Base-by-base conservation (phyloP, 1,284 basidiomycete species). In the Lentinula novae-zelandiae region DNA sequence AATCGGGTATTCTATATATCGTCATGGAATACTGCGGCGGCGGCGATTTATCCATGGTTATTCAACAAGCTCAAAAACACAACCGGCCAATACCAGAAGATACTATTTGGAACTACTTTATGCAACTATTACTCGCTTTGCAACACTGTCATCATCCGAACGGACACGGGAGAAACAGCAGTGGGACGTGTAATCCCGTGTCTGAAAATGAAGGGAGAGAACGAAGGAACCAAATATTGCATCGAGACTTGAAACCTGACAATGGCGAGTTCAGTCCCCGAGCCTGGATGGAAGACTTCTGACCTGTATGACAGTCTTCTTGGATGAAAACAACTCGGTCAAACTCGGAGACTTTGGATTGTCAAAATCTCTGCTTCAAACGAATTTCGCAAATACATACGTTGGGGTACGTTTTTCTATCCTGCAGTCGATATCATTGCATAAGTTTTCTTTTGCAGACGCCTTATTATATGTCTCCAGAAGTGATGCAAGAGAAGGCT, bases 381-480 rank as follows among this genome's bases (percentile, higher is more conserved):
- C 92, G 0, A 89, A 84, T 61, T 96, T 98, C 68, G 95, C 96
- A 6, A 93, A 89, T 67, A 99, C 96, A 33, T 99, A 98, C 65
- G 96, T 98, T 64, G 96, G 96, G 55, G 94, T 96, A 71, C 64
- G 91, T 78, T 2, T 40, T 51, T 22, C 40, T 44, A 17, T 34
- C 1, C 33, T 38, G 12, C 40, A 31, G 8, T 36, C 46, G 2
- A 17, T 20, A 54, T 42, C 51, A 53, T 42, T 36, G 5, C n/a
- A 9, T 15, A n/a, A 6, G 4, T 57, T 57, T 34, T 52, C 17
- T 38, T 9, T 0, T 52, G 5, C 66, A 95, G 92, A 98, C 96
- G 8, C 96, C 96, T 2, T 96, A 98, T 69, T 98, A 99, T 76
- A 98, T 99, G 96, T 96, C 94, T 1, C 96, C 96, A 0, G 96